A percentile compares a stretch with the other conserved stretches of the same genome.
Evolutionary conservation across 331 rosid species (phyloP).

Genomic region (Telfairia occidentalis): DNA sequence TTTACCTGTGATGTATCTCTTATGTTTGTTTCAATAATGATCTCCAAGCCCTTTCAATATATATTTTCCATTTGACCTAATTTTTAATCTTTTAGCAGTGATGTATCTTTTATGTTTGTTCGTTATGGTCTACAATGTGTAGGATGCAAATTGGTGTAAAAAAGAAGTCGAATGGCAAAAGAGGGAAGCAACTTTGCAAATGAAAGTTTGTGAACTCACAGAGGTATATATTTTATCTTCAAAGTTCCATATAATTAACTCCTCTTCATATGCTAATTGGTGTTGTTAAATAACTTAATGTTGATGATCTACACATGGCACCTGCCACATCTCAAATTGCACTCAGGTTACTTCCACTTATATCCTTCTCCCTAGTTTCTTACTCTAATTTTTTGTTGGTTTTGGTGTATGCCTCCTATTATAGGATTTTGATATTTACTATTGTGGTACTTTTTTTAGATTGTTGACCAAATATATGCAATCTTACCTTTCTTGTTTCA

Average conservation of each 20-base stretch:
- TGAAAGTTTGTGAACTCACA: slow-evolving; percentile 29
- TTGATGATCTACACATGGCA: neutral
- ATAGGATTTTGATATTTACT: neutral
- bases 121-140: slow-evolving; percentile 16
- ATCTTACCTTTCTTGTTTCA: neutral
- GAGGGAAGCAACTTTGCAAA: slow-evolving; percentile 32
- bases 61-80: neutral
- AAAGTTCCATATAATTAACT: neutral
- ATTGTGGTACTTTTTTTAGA: neutral
- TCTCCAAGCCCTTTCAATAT: neutral
- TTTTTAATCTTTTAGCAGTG: neutral
- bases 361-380: neutral
- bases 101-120: neutral
- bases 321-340: neutral
- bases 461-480: neutral
- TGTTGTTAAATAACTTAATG: neutral
- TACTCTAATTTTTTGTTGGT: neutral
- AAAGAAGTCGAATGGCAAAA: slow-evolving; percentile 53
- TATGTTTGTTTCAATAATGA: neutral
- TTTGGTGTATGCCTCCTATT: neutral
- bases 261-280: neutral
- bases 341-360: neutral
- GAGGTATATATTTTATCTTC: slow-evolving; percentile 34
- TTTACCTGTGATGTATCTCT: neutral
- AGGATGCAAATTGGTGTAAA: slow-evolving; percentile 49